Evolutionary conservation across 2,329 filamentous ascomycete genomes (phyloP).

Genomic region (Whalleya microplaca): DNA sequence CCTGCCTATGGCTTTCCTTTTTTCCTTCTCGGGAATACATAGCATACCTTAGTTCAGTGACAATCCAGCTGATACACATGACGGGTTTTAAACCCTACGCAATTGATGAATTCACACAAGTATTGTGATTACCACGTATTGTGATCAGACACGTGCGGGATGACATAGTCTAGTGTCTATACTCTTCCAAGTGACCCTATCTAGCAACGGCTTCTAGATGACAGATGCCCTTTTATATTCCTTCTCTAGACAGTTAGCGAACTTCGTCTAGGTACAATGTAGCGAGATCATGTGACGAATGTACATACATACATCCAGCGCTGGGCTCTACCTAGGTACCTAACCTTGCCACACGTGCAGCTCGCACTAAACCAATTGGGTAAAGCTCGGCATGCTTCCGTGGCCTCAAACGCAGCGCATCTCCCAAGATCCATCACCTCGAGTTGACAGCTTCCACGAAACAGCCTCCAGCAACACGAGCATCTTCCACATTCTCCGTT

Average conservation of each 20-base stretch:
- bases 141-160: neutral
- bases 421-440: constrained; percentile 7
- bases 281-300: no score
- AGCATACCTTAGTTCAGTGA: constrained; percentile 26
- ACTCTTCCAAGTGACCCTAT: neutral
- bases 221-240: no score
- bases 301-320: no score
- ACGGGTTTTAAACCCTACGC: neutral
- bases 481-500: neutral
- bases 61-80: constrained; percentile 27
- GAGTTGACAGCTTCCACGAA: neutral
- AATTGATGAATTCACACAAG: neutral
- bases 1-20: constrained; percentile 7
- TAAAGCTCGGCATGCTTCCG: constrained; percentile 36
- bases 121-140: neutral
- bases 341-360: no score
- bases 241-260: no score
- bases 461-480: constrained; percentile 4
- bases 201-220: no score
- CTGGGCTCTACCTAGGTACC: no score
- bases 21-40: constrained; percentile 15
- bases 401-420: constrained; percentile 30
- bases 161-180: neutral
- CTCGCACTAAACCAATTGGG: constrained; percentile 11
- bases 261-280: no score